These are phyloP conservation scores for Discostella pseudostelligera DNA, from an alignment of 108 stramenopile genomes.

Conservation along the genomic window DNA sequence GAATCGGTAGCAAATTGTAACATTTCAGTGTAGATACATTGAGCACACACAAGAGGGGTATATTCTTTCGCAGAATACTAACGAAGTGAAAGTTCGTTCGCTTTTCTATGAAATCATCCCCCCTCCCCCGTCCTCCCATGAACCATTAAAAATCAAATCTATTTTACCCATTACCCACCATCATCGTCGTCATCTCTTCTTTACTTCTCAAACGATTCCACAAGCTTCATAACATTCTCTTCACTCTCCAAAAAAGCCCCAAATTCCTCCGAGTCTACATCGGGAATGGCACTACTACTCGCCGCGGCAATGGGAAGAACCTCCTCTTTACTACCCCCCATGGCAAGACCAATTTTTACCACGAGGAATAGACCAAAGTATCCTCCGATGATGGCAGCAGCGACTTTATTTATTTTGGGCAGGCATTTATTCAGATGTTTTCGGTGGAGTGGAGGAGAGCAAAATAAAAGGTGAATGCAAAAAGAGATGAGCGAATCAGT, in stretches of 20 bases:
- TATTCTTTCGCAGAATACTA: too few relatives aligned
- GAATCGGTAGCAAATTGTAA: too few relatives aligned
- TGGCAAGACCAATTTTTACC: constrained; percentile 53
- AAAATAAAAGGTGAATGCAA: background rate
- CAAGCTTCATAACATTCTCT: constrained; percentile 46
- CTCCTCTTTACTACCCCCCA: constrained; percentile 53
- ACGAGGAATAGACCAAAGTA: constrained; percentile 61
- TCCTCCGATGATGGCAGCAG: constrained; percentile 73
- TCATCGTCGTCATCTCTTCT: background rate
- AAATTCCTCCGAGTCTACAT: constrained; percentile 51
- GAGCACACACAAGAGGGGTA: too few relatives aligned
- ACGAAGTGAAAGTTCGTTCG: too few relatives aligned
- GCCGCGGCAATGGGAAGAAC: constrained; percentile 66
- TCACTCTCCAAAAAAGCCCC: constrained; percentile 48
- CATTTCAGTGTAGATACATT: too few relatives aligned
- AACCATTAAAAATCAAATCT: too few relatives aligned
- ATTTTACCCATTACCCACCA: too few relatives aligned
- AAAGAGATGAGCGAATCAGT: constrained; percentile 8
- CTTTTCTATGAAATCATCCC: too few relatives aligned
- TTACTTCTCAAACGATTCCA: constrained; percentile 47
- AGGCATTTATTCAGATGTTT: background rate
- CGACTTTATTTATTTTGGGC: constrained; percentile 48
- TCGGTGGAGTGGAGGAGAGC: background rate
- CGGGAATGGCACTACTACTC: constrained; percentile 61
- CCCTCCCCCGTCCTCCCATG: too few relatives aligned